Conservation (phyloP, 805 yeast genomes). For the Metschnikowia kunwiensis region DNA sequence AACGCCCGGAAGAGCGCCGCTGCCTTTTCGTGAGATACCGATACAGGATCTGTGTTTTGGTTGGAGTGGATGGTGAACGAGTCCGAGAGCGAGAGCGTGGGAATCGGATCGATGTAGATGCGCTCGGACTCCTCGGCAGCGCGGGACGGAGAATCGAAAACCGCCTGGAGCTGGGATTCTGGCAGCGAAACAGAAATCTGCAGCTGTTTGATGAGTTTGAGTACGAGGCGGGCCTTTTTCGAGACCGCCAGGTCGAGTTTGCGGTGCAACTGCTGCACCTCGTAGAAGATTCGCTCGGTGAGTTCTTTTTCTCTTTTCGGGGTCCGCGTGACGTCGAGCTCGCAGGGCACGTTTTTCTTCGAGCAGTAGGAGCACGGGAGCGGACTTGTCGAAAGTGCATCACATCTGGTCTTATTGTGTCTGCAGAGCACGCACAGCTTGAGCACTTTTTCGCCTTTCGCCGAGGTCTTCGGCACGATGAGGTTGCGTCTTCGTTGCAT, state of each 20-base stretch:
- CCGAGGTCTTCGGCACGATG: constrained; percentile 11
- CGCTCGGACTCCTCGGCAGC: constrained; percentile 1
- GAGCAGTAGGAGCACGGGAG: constrained; percentile 56
- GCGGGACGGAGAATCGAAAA: constrained; percentile 5
- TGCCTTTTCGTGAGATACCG: constrained; percentile 13
- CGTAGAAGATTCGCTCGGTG: constrained; percentile 13
- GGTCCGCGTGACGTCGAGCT: constrained; percentile 46
- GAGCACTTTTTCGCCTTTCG: constrained; percentile 20
- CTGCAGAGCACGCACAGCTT: constrained; percentile 66
- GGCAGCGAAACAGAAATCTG: neutral
- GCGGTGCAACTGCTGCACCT: constrained; percentile 16
- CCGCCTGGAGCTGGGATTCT: constrained; percentile 9
- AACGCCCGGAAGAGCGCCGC: constrained; percentile 10
- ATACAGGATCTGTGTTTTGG: constrained; percentile 12
- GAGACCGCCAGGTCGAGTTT: constrained; percentile 14
- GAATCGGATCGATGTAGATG: constrained; percentile 18
- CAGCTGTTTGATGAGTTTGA: constrained; percentile 4
- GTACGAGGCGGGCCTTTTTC: constrained; percentile 12
- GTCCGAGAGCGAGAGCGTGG: constrained; percentile 14
- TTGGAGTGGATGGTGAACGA: constrained; percentile 17
- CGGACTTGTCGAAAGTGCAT: constrained; percentile 51
- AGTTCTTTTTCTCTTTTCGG: constrained; percentile 16
- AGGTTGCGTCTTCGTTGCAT: constrained; percentile 18
- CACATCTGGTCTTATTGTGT: constrained; percentile 65
- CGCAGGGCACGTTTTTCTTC: constrained; percentile 50